Conservation (phyloP, 345 rosid genomes). For the Schrenkiella parvula region DNA sequence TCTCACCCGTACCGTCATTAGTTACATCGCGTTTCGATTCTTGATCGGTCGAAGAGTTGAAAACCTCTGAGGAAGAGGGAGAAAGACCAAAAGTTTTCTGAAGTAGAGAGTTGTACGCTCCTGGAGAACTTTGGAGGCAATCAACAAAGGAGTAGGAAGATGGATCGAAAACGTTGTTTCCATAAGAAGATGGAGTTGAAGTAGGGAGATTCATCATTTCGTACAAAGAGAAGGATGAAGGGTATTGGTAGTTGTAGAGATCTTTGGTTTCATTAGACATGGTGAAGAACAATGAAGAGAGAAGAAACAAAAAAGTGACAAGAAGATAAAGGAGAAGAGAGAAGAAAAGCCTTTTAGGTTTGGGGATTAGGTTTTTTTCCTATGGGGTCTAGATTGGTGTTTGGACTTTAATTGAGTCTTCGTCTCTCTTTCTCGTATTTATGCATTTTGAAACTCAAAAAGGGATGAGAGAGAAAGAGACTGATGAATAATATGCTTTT, state of each 20-base stretch:
- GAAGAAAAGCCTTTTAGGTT: constrained; percentile 20
- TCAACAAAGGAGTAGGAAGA: constrained; percentile 52
- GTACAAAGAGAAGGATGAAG: constrained; percentile 22
- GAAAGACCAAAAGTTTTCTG: constrained; percentile 49
- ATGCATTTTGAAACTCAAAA: constrained; percentile 36
- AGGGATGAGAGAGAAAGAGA: constrained; percentile 4
- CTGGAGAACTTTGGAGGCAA: constrained; percentile 45
- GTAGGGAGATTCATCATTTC: constrained; percentile 29
- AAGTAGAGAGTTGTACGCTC: constrained; percentile 47
- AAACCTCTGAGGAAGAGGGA: constrained; percentile 48
- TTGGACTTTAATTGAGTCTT: constrained; percentile 35
- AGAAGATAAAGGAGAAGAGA: constrained; percentile 26
- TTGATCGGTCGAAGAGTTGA: constrained; percentile 41
- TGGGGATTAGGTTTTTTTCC: constrained; percentile 27
- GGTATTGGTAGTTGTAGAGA: constrained; percentile 41
- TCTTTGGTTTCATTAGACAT: constrained; percentile 77
- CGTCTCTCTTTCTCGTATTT: constrained; percentile 33
- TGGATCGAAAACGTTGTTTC: constrained; percentile 33
- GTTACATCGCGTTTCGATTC: constrained; percentile 26
- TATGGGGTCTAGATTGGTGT: constrained; percentile 25
- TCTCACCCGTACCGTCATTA: constrained; percentile 26
- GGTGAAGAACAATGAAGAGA: constrained; percentile 26
- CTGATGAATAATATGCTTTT: constrained; percentile 12
- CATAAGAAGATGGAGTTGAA: constrained; percentile 16
- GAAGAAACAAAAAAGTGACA: not conserved